Base-by-base conservation (phyloP, 768 basidiomycete genomes). In the Hemileccinum rubropunctum region DNA sequence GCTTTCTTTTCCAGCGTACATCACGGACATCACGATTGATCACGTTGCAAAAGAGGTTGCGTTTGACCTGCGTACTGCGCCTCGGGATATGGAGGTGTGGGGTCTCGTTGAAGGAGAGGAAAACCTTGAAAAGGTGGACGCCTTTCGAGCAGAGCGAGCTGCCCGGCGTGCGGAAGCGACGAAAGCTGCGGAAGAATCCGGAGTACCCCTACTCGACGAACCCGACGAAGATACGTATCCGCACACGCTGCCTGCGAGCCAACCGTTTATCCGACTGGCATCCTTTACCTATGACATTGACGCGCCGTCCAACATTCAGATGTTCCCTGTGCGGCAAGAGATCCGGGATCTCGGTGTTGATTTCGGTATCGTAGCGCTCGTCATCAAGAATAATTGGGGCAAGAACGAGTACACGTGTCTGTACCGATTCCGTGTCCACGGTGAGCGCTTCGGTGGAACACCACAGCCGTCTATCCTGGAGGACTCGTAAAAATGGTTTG, bases 61-160 rank as follows among this genome's bases (percentile, higher is more conserved):
- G 6, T 81, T 82, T 62, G 91, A 95, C 58, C 75, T 90, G 69
- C 75, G 83, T 34, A 84, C 83, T 35, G 91, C 92, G 2, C 95
- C 95, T 37, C 74, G 80, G 51, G 75, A 86, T 37, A 90, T 98
- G 82, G 91, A 97, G 58, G 80, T 95, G 5, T 95, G 93, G 94
- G 94, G 84, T 0, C 67, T 93, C 56, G 79, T 95, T 30, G 93
- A 97, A 56, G 90, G 88, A 10, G 52, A 61, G 44, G 86, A 89
- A 3, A 90, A 94, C 57, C 47, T 82, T 6, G 77, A 68, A 32
- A 87, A 83, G 64, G 73, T 89, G 26, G 61, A 60, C 23, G 76
- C 70, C 46, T 90, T 84, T 74, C 72, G 70, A 54, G 75, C 68
- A 54, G 73, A 76, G 63, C 74, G 71, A 61, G 69, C 64, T 32